phyloP scores from a whole-genome alignment of 2,329 filamentous ascomycete genomes.

The Whalleya microplaca region DNA sequence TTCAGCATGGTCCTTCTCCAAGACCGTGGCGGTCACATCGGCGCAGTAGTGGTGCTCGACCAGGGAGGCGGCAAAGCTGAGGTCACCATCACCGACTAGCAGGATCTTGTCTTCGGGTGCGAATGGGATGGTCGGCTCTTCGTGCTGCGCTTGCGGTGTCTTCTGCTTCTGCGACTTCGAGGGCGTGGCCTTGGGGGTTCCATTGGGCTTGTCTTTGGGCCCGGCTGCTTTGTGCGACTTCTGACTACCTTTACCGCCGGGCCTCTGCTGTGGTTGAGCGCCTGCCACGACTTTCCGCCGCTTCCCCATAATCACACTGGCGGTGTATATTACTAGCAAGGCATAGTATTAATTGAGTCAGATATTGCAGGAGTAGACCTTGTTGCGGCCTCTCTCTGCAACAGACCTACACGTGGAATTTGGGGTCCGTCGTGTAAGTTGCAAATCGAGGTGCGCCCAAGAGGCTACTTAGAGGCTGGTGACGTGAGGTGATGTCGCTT shows the following conservation, averaged over 20 bases:
- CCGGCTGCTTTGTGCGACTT: slow-evolving; percentile 6
- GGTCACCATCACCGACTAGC: slow-evolving; percentile 78
- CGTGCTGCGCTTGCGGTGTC: slow-evolving; percentile 31
- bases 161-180: slow-evolving; percentile 20
- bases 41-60: slow-evolving; percentile 67
- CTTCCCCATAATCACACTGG: slow-evolving; percentile 49
- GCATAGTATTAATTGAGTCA: slow-evolving; percentile 24
- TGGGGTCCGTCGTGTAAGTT: background rate
- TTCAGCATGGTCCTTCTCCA: slow-evolving; percentile 60
- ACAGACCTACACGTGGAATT: background rate
- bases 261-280: slow-evolving; percentile 23
- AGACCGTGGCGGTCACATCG: slow-evolving; percentile 70
- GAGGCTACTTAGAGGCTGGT: no score
- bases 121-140: slow-evolving; percentile 68
- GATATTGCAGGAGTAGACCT: background rate
- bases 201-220: slow-evolving; percentile 20
- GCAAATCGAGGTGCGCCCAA: background rate
- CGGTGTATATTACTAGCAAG: slow-evolving; percentile 19
- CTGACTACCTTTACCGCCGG: slow-evolving; percentile 3
- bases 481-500: slow-evolving; percentile 15
- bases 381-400: background rate
- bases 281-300: slow-evolving; percentile 38
- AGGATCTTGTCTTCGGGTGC: slow-evolving; percentile 68
- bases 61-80: slow-evolving; percentile 75
- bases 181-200: slow-evolving; percentile 2